These are phyloP conservation scores for Coemansia sp. DNA, from an alignment of 192 early-diverging fungal genomes.

Conservation along the genomic window DNA sequence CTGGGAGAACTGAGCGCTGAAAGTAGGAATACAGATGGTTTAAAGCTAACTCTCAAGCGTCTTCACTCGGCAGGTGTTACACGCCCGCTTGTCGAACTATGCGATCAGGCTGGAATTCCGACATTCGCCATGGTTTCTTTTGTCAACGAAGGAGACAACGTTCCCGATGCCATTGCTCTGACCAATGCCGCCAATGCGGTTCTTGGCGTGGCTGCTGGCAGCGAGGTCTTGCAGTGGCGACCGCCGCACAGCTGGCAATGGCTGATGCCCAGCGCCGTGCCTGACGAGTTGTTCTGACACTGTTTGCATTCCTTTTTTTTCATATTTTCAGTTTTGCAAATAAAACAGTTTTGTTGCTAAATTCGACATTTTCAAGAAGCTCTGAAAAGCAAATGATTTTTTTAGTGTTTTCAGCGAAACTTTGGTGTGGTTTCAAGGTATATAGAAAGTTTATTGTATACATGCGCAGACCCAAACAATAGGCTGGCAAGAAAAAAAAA, in stretches of 20 bases:
- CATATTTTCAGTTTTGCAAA: not conserved
- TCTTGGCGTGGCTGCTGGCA: constrained; percentile 18
- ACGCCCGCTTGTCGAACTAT: constrained; percentile 53
- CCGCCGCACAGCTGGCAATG: constrained; percentile 50
- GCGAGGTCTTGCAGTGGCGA: constrained; percentile 19
- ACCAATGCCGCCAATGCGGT: constrained; percentile 55
- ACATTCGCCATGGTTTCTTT: constrained; percentile 59
- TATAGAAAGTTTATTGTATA: not conserved
- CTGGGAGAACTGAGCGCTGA: constrained; percentile 17
- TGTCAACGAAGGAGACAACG: constrained; percentile 76
- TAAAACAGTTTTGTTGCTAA: no score
- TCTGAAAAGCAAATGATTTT: no score
- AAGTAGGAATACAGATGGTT: constrained; percentile 3
- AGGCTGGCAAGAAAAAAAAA: not conserved
- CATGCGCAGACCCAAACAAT: not conserved
- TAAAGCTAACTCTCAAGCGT: constrained; percentile 34
- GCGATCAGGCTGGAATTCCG: constrained; percentile 43
- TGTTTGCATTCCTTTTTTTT: not conserved
- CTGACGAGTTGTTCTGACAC: constrained; percentile 24
- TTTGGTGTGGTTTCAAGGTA: no score
- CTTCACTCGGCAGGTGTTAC: constrained; percentile 65
- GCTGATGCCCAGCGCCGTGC: constrained; percentile 32
- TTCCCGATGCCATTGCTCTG: constrained; percentile 63
- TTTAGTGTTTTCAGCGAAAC: no score
- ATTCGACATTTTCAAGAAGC: no score